Base-by-base conservation (phyloP, 2,329 filamentous ascomycete genomes). In the Ascochyta koolunga region DNA sequence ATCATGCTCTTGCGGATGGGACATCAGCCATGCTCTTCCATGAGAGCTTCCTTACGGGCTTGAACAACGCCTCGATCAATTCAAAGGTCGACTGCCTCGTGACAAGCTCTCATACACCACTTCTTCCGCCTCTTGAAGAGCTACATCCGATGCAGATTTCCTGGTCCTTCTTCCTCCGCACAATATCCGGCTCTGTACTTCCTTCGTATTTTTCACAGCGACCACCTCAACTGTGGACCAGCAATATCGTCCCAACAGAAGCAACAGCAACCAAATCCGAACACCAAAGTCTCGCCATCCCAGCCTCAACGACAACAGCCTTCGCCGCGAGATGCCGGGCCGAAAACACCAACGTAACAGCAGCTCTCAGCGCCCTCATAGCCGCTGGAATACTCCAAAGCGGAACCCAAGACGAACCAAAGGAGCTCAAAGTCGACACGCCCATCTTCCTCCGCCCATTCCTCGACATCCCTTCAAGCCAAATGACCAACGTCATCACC, bases 1-100 rank as follows among this genome's bases (percentile, higher is more conserved):
- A 83, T 50, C 80, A 82, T 66, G 77, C 75, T 2, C 68, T 82
- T 43, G 76, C 75, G 2, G 80, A 83, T 58, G 79, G 80, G 1
- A 66, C 65, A 8, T 79, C 78, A 0, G 78, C 76, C 0, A 71
- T 79, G 24, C 69, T 76, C 0, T 82, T 82, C 54, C 80, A 82
- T 49, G 61, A 68, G 8, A 66, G 71, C 0, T 78, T 82, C 32
- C 69, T 76, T 4, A 58, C 62, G 5, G 76, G 75, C 4, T 55
- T 82, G 11, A 56, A 61, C 27, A 16, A 19, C 19, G 3, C 16
- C 10, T 5, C 32, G 18, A 11, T 16, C 16, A 19, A 46, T 1
- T 15, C 16, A 10, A 31, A 37, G 1, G 13, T 37, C 4, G 42
- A 54, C 2, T 42, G 59, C 2, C 50, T 67, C 7, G 56, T 70